A percentile compares a stretch with the other conserved stretches of the same genome.
Evolutionary conservation across 1,284 basidiomycete species (phyloP).

Genomic region (Cryptococcus sp.): DNA sequence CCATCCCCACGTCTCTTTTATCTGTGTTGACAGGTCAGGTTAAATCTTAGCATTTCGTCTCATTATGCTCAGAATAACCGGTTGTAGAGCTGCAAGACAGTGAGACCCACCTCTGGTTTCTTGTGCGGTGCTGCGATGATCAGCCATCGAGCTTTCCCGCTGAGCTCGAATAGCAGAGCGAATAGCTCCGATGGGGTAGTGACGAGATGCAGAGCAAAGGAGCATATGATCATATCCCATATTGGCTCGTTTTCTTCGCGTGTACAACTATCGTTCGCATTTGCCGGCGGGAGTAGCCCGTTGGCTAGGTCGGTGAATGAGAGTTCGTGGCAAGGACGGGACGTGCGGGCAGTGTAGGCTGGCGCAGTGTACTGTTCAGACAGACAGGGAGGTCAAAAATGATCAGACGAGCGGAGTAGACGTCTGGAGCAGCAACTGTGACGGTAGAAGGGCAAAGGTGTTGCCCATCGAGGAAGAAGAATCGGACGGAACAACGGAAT

Average conservation of each 20-base stretch:
- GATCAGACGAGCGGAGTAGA: too few species aligned
- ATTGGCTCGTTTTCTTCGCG: constrained; percentile 1
- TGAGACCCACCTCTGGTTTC: constrained; percentile 64
- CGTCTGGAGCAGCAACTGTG: too few species aligned
- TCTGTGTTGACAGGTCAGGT: constrained; percentile 52
- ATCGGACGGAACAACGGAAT: too few species aligned
- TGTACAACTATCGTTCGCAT: constrained; percentile 9
- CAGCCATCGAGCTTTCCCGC: constrained; percentile 63
- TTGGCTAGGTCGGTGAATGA: constrained; percentile 61
- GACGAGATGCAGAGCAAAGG: constrained; percentile 70
- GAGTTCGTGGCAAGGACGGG: constrained; percentile 57
- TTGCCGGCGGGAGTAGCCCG: constrained; percentile 54
- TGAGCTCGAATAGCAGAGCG: constrained; percentile 64
- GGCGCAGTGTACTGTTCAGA: constrained; percentile 57
- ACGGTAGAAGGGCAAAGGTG: too few species aligned
- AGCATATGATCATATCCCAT: constrained; percentile 68
- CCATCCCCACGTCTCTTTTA: constrained; percentile 75
- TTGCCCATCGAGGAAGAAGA: too few species aligned
- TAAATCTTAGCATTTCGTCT: neutral
- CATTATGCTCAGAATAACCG: neutral
- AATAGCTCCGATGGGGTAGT: constrained; percentile 65
- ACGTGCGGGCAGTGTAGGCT: constrained; percentile 59
- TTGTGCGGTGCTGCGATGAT: constrained; percentile 71
- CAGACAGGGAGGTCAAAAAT: constrained; percentile 1
- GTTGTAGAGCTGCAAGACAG: neutral